Evolutionary conservation across 805 yeast genomes (phyloP), one percentile per base, ranked within the genome.

Genomic region (Scheffersomyces spartinae): DNA sequence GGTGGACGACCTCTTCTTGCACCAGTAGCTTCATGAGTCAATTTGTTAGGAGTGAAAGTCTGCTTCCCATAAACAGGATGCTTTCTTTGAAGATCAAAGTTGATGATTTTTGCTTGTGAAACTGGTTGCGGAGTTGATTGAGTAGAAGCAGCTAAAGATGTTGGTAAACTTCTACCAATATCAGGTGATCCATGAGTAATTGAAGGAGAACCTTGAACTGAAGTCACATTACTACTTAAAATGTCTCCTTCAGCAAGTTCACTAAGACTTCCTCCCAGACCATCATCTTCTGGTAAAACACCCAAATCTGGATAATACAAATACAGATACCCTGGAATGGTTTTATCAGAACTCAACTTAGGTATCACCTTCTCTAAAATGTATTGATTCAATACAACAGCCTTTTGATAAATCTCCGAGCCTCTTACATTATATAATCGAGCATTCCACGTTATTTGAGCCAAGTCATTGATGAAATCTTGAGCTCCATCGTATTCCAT

Each of bases 371-470:
- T 50, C 6, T 62, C 59, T 28, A 47, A 52, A 24, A 77, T 44
- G 43, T 50, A 73, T 21, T 59, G 47, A 39, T 77, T 77, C 34
- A 77, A 49, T 13, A 72, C 56, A 11, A 62, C 57, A 3, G 85
- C 95, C 39, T 78, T 80, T 13, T 61, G 61, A 50, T 78, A 80
- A 27, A 80, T 77, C 10, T 58, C 57, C 1, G 85, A 71, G 9
- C 65, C 74, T 34, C 73, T 74, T 30, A 73, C 74, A 50, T 88
- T 88, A 51, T 77, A 88, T 24, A 76, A 69, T 32, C 82, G 70
- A 3, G 96, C 95, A 45, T 88, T 88, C 85, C 94, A 83, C 1
- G 83, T 69, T 26, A 88, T 79, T 48, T 82, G 93, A 1, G 78
- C 83, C 31, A 86, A 46, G 48, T 86, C 95, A 30, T 60, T 66